Base-by-base conservation (phyloP, 495 filamentous ascomycete genomes). In the Aspergillus baeticus region DNA sequence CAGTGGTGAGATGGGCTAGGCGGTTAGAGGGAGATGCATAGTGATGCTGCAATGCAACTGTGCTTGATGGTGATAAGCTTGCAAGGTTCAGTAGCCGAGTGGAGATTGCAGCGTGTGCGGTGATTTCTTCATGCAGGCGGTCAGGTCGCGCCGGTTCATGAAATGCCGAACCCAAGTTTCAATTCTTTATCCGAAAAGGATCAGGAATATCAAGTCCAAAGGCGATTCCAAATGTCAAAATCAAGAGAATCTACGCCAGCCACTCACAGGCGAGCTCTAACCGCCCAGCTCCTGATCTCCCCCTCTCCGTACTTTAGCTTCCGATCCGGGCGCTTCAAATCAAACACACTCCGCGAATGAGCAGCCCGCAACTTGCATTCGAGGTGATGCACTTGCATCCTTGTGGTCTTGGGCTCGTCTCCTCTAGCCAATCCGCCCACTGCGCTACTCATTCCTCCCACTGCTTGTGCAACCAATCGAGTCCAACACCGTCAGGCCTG, bases 311-410 rank as follows among this genome's bases (percentile, higher is more conserved):
- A 14, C n/a, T 35, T 52, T 56, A 56, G 56, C 36, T 35, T 58
- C 61, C 55, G 52, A 56, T 63, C 58, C 43, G 61, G 58, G 61
- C 61, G 64, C 61, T 58, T 60, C 53, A 20, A 55, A 34, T 33
- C 1, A 52, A 10, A 14, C 31, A 8, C 15, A 13, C 38, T 59
- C 55, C 20, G 43, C 60, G 46, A 63, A 68, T 65, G 13, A 58
- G 22, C 36, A 11, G 20, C 29, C 14, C 45, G 23, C 10, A 54
- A 21, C 22, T 1, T 13, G 22, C 10, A 15, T 17, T 36, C 1
- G 31, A 54, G 34, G 57, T 67, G 62, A 64, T 64, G 48, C 23
- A 43, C 59, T 41, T 64, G 64, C 66, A 68, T 55, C 35, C 33
- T 47, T n/a, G 35, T 6, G 1, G 29, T 51, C 44, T 61, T 53